These are phyloP conservation scores for Trametes cinnabarina DNA, from an alignment of 768 basidiomycete genomes.

Conservation along the genomic window DNA sequence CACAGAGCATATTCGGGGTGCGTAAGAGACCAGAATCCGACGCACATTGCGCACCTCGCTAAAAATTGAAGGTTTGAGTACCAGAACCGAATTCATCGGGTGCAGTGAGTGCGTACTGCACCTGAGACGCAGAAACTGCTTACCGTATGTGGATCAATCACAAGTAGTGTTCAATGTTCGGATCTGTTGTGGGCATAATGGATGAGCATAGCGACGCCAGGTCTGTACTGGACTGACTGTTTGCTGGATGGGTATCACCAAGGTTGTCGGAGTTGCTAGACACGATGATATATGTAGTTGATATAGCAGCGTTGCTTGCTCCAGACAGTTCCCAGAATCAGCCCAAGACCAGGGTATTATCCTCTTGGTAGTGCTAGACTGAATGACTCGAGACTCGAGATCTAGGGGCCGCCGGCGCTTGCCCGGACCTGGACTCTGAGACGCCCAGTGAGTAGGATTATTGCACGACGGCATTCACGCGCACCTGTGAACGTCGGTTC, in stretches of 20 bases:
- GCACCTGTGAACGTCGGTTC: neutral
- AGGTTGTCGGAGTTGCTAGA: neutral
- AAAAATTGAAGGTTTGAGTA: neutral
- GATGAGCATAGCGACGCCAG: neutral
- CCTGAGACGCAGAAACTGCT: neutral
- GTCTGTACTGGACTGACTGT: constrained; percentile 3
- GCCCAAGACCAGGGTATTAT: neutral
- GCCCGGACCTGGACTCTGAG: constrained; percentile 2
- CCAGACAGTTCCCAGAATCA: neutral
- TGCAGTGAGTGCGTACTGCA: constrained; percentile 2
- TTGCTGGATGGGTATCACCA: neutral
- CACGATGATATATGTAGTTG: constrained; percentile 6
- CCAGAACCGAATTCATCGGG: constrained; percentile 1
- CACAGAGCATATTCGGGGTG: constrained; percentile 79
- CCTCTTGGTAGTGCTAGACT: too few relatives aligned
- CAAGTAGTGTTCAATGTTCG: neutral
- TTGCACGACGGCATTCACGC: neutral
- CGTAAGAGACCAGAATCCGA: constrained; percentile 74
- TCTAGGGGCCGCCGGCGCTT: neutral
- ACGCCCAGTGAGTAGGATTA: constrained; percentile 6
- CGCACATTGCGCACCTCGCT: constrained; percentile 54
- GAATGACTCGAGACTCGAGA: too few relatives aligned
- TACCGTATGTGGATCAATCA: neutral
- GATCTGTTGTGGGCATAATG: constrained; percentile 5
- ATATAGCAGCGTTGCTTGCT: neutral